A percentile compares a stretch with the other conserved stretches of the same genome.
Conservation (phyloP, 192 early-diverging fungal genomes). For the Gonapodya sp. region DNA sequence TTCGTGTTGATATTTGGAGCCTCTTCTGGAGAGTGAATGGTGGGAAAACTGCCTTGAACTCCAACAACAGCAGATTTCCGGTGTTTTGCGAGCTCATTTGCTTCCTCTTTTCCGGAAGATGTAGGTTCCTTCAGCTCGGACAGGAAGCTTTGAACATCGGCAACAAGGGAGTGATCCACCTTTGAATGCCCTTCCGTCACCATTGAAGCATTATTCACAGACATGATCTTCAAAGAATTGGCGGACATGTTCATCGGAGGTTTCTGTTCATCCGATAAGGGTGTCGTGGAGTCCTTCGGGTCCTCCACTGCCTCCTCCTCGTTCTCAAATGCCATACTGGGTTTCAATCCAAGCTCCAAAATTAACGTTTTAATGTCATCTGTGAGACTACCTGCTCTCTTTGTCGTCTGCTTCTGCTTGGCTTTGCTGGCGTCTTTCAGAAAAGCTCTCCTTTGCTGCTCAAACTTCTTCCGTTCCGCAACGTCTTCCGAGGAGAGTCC, state of each 20-base stretch:
- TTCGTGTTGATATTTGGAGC: background rate
- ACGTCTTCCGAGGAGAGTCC: conserved; percentile 17
- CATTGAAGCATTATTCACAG: conserved; percentile 15
- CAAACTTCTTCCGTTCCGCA: conserved; percentile 16
- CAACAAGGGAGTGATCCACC: background rate
- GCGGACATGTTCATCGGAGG: conserved; percentile 17
- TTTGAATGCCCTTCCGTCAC: background rate
- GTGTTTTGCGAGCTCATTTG: no score
- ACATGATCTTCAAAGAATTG: conserved; percentile 23
- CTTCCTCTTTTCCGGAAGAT: background rate
- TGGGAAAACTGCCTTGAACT: no score
- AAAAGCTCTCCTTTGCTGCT: conserved; percentile 20
- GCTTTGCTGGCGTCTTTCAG: conserved; percentile 4
- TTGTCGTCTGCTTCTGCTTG: background rate
- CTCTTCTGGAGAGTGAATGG: background rate
- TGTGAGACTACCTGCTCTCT: background rate
- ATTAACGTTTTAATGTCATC: background rate
- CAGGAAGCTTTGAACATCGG: background rate
- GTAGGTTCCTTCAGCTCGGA: background rate
- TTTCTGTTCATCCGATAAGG: conserved; percentile 5
- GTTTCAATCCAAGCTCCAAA: background rate
- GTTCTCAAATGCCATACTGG: conserved; percentile 11
- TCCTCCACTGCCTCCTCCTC: conserved; percentile 17
- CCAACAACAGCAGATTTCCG: no score
- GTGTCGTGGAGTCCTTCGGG: conserved; percentile 14